These are phyloP conservation scores for Phialocephala subalpina DNA, from an alignment of 2,329 filamentous ascomycete genomes.

Conservation along the genomic window DNA sequence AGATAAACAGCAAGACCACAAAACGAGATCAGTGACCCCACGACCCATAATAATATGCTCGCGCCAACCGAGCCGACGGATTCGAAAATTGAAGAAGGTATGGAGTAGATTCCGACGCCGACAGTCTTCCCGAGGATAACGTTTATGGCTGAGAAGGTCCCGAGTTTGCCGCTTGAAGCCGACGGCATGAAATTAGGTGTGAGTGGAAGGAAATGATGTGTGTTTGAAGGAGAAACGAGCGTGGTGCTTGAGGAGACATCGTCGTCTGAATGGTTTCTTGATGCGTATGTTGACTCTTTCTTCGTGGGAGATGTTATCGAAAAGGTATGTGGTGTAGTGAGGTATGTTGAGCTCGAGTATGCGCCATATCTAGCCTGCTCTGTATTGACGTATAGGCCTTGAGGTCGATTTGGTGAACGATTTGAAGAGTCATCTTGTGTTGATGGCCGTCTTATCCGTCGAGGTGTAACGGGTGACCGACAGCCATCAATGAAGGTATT, in stretches of 20 bases:
- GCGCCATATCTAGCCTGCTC: constrained; percentile 22
- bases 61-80: constrained; percentile 63
- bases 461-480: constrained; percentile 44
- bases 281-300: constrained; percentile 16
- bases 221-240: constrained; percentile 27
- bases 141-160: constrained; percentile 48
- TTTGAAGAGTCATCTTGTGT: constrained; percentile 15
- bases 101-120: constrained; percentile 59
- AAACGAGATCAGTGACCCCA: constrained; percentile 55
- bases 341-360: constrained; percentile 36
- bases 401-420: constrained; percentile 1
- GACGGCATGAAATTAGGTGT: constrained; percentile 33
- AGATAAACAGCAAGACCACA: constrained; percentile 56
- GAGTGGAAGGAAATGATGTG: constrained; percentile 29
- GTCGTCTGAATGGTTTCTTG: constrained; percentile 19
- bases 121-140: constrained; percentile 50
- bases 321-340: constrained; percentile 38
- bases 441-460: constrained; percentile 18
- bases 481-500: constrained; percentile 42
- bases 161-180: constrained; percentile 43
- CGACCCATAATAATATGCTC: constrained; percentile 60
- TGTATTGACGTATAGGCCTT: constrained; percentile 27
- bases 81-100: constrained; percentile 63
- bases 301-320: constrained; percentile 23
- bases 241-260: constrained; percentile 32